A percentile compares a stretch with the other conserved stretches of the same genome.
These are phyloP conservation scores for Stephania cephalantha DNA, from an alignment of 164 flowering plant species.

Conservation along the genomic window DNA sequence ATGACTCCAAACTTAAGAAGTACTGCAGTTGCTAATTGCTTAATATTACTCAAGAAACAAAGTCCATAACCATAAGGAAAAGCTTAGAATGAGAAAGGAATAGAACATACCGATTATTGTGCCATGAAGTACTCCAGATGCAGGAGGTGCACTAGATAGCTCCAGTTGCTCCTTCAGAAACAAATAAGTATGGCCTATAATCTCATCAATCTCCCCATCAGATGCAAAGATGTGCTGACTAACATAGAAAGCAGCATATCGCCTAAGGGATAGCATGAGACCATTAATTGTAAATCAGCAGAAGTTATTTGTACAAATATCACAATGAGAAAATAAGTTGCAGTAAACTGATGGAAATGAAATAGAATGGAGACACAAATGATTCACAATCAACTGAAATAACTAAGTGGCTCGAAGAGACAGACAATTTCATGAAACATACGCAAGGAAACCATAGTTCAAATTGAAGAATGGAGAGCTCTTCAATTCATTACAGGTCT, in stretches of 20 bases:
- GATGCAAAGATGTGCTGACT: conserved; percentile 41
- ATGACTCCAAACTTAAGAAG: too few species aligned
- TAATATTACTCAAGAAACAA: too few species aligned
- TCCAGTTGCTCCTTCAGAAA: conserved; percentile 79
- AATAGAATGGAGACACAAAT: neutral
- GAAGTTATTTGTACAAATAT: neutral
- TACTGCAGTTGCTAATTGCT: too few species aligned
- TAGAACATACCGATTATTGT: conserved; percentile 57
- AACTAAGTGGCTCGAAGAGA: neutral
- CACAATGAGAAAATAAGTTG: too few species aligned
- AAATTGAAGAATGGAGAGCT: neutral
- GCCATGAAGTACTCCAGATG: conserved; percentile 73
- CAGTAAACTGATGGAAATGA: neutral
- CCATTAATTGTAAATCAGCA: neutral
- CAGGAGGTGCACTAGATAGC: conserved; percentile 46
- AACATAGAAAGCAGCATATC: conserved; percentile 58
- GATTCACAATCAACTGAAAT: too few species aligned
- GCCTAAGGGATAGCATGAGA: conserved; percentile 37
- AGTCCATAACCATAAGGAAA: neutral
- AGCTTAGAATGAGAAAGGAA: neutral
- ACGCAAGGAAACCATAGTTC: neutral
- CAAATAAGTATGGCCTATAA: conserved; percentile 68
- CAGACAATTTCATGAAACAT: neutral
- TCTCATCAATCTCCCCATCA: conserved; percentile 61
- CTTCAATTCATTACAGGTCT: too few species aligned